Evolutionary conservation across 2,329 filamentous ascomycete genomes (phyloP).

Genomic region (Calcarisporium arbuscula): DNA sequence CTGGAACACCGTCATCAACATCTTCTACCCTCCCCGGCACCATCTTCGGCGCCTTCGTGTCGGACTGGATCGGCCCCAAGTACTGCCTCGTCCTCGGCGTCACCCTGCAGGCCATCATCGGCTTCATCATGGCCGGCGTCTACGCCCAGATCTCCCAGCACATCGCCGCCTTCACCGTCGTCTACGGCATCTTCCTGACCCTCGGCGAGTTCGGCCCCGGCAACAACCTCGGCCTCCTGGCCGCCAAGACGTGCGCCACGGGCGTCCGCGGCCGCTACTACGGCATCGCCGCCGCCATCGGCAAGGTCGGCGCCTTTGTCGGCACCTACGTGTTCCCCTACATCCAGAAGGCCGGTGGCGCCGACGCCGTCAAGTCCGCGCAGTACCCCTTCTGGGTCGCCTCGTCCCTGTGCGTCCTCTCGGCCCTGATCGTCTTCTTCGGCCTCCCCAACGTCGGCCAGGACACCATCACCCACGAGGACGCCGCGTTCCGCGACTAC

Average conservation of each 20-base stretch:
- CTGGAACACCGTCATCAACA: constrained; percentile 82
- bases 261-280: constrained; percentile 74
- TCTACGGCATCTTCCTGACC: constrained; percentile 31
- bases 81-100: constrained; percentile 69
- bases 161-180: constrained; percentile 29
- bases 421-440: constrained; percentile 52
- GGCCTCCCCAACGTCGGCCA: constrained; percentile 72
- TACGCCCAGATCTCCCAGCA: constrained; percentile 62
- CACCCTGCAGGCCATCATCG: constrained; percentile 65
- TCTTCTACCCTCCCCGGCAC: constrained; percentile 86
- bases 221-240: constrained; percentile 84
- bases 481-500: constrained; percentile 67
- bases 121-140: constrained; percentile 82
- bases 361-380: constrained; percentile 50
- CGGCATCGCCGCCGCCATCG: constrained; percentile 63
- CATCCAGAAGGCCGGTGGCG: constrained; percentile 55
- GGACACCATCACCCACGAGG: constrained; percentile 77
- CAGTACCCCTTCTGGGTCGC: constrained; percentile 92
- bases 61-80: constrained; percentile 73
- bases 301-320: constrained; percentile 78
- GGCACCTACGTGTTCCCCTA: constrained; percentile 78
- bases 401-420: constrained; percentile 68
- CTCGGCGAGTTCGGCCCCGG: constrained; percentile 63
- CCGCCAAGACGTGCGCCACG: constrained; percentile 82
- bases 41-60: constrained; percentile 67